These are phyloP conservation scores for Pseudozyma pruni DNA, from an alignment of 1,284 basidiomycete species.

Conservation along the genomic window DNA sequence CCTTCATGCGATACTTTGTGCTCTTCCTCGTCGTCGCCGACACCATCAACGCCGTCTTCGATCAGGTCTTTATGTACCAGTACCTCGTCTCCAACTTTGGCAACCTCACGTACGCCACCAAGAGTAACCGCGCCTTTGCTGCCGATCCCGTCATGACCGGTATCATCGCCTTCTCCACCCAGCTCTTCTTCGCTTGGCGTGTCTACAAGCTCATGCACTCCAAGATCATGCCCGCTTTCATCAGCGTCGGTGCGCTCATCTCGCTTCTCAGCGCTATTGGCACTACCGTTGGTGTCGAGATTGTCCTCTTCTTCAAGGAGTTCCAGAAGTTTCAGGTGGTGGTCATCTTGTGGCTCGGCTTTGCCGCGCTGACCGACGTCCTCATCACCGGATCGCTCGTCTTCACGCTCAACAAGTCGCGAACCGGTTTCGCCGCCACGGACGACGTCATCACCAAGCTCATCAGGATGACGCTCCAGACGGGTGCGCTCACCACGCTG, in stretches of 20 bases:
- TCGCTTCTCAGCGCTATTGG: constrained; percentile 56
- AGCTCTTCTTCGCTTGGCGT: constrained; percentile 65
- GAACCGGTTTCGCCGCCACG: constrained; percentile 62
- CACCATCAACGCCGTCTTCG: constrained; percentile 50
- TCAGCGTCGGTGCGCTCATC: constrained; percentile 32
- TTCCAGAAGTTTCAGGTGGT: constrained; percentile 64
- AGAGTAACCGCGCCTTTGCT: constrained; percentile 47
- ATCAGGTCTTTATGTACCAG: constrained; percentile 59
- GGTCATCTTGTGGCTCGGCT: constrained; percentile 61
- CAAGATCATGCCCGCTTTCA: constrained; percentile 49
- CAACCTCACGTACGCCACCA: constrained; percentile 43
- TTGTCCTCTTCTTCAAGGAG: constrained; percentile 44
- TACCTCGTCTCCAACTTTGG: constrained; percentile 62
- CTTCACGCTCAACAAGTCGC: constrained; percentile 56
- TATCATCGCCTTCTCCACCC: constrained; percentile 57
- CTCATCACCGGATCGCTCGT: constrained; percentile 58
- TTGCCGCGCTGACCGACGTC: constrained; percentile 58
- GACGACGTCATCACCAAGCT: constrained; percentile 63
- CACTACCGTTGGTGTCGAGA: constrained; percentile 59
- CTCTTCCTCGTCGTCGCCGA: constrained; percentile 55
- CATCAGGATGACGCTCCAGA: constrained; percentile 62
- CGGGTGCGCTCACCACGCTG: constrained; percentile 55
- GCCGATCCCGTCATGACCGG: constrained; percentile 59
- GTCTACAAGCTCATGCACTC: constrained; percentile 58
- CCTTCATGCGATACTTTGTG: constrained; percentile 55